Evolutionary conservation across 257 asterid genomes (phyloP), one percentile per base, ranked within the genome.

Genomic region (Gentiana straminea): DNA sequence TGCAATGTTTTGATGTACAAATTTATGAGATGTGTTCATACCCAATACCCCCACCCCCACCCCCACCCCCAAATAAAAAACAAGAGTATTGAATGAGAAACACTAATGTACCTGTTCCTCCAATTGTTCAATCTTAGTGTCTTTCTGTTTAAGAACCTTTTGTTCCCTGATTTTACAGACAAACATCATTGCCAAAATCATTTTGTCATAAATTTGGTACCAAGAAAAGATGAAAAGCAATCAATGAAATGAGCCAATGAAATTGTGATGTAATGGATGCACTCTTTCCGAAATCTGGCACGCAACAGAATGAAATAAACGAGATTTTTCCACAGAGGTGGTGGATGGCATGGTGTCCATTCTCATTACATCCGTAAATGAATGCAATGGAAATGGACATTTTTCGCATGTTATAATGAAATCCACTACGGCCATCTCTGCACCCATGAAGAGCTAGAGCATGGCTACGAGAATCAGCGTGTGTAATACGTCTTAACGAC

Each of bases 91-190:
- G 35, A 49, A 35, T 32, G 2, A 51, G 47, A 48, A 41, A 55
- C 33, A 35, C 54, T 36, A 51, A 55, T 52, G 54, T 68, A 87
- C 98, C 96, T 81, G 75, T 75, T 79, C 89, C 81, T 92, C 94
- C 77, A 92, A 70, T 66, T 85, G 83, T 67, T 70, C 70, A 71
- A 88, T 80, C 79, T 61, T 76, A 58, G 71, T 66, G 55, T 85
- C 86, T 78, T 81, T 88, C 39, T 53, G 43, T 39, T 54, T 66
- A 66, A 77, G 35, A 58, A 70, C 60, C 63, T 51, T 70, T 71
- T 70, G 76, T 71, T 83, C 91, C 88, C 97, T 88, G 46, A 51
- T 67, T 69, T 53, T 51, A 8, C 52, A 58, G 24, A 10, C 0
- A 34, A 12, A 60, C 33, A 13, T 12, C 12, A 6, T 43, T 36